These are phyloP conservation scores for Metschnikowia lochheadii DNA, from an alignment of 805 yeast species.

Conservation along the genomic window DNA sequence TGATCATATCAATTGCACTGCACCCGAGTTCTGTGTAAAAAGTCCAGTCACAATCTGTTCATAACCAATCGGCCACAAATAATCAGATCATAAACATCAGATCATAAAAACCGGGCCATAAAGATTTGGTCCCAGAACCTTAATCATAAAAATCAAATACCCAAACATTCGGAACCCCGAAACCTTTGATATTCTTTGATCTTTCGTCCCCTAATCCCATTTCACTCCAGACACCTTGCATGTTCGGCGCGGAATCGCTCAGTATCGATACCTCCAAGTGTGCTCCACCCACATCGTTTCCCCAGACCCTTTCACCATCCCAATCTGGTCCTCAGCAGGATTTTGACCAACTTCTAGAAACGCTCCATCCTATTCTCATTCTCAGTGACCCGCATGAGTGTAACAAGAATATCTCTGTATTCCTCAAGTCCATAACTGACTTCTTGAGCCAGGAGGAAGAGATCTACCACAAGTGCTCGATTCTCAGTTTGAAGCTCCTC, in stretches of 20 bases:
- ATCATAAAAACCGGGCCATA: too few species aligned
- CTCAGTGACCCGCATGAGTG: conserved; percentile 39
- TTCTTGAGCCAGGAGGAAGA: conserved; percentile 18
- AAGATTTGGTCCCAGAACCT: too few species aligned
- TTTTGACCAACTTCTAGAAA: conserved; percentile 8
- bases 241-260: conserved; percentile 3
- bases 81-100: too few species aligned
- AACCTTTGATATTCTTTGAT: too few species aligned
- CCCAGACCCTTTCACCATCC: conserved; percentile 3
- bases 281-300: conserved; percentile 4
- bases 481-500: conserved; percentile 32
- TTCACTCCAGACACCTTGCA: background rate
- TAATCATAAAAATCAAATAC: background rate
- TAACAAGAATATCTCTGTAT: conserved; percentile 34
- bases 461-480: conserved; percentile 30
- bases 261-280: background rate
- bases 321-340: background rate
- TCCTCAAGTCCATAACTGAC: conserved; percentile 33
- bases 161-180: background rate
- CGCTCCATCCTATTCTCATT: conserved; percentile 22
- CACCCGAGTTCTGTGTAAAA: background rate
- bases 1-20: background rate
- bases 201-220: background rate
- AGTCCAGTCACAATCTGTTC: background rate
- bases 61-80: background rate